phyloP scores from a whole-genome alignment of 2,329 filamentous ascomycete species.

The Penicillium palitans region DNA sequence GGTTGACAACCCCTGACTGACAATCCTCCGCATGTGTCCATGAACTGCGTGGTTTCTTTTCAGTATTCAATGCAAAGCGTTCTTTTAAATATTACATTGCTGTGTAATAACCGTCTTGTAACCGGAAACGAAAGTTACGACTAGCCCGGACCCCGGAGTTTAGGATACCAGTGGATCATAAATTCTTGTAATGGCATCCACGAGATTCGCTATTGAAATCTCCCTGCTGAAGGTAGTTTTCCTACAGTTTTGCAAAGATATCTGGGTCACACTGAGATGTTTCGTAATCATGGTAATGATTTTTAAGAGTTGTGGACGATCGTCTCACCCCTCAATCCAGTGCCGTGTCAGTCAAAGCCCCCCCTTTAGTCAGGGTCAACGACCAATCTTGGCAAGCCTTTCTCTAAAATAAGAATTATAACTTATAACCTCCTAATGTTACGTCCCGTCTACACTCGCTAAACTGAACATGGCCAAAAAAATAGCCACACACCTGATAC shows the following conservation, averaged over 20 bases:
- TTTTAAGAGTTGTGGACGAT: not conserved
- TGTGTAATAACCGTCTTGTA: not conserved
- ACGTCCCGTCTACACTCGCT: not conserved
- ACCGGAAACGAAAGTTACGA: not conserved
- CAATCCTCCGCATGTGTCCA: not conserved
- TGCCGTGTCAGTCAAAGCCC: not conserved
- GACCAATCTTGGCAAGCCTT: not conserved
- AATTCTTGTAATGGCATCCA: not conserved
- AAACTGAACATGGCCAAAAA: conserved; percentile 4
- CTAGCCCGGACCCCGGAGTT: not conserved
- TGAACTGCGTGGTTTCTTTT: not conserved
- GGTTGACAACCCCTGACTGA: not conserved
- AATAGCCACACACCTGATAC: conserved; percentile 4
- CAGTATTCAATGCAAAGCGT: not conserved
- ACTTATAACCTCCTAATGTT: not conserved
- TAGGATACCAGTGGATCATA: not conserved
- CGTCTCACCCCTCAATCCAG: not conserved
- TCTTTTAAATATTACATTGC: not conserved
- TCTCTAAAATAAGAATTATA: not conserved
- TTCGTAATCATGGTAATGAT: not conserved
- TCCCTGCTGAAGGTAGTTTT: not conserved
- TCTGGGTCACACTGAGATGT: not conserved
- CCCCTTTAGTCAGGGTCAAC: not conserved
- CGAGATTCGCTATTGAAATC: not conserved
- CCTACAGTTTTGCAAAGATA: not conserved